Base-by-base conservation (phyloP, 257 asterid genomes). In the Solanum appendiculatum region DNA sequence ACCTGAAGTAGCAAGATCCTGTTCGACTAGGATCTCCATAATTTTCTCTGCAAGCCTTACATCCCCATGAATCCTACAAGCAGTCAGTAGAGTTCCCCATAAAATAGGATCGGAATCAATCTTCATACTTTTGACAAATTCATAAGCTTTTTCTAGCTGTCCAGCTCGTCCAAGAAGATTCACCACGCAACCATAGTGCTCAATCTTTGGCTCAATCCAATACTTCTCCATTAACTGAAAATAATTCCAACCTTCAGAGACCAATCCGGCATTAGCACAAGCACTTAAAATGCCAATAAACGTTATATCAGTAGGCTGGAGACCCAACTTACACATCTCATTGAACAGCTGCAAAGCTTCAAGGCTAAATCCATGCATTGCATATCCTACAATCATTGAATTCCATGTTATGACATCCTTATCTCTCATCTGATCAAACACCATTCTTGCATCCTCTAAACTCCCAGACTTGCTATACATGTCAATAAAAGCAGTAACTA, bases 391-490 rank as follows among this genome's bases (percentile, higher is more conserved):
- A 87, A 87, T 89, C 88, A 89, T 89, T 6, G 91, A 87, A 85
- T 89, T 89, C 89, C 89, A 89, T 1, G 85, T 77, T 20, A 89
- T 87, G 31, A 87, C 89, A 78, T 89, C 91, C 89, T 87, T 87
- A 60, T 48, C 70, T 48, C 20, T 87, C 83, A 89, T 86, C 33
- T 84, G 81, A 87, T 87, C 88, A 84, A 89, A 89, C 69, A 89
- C 89, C 85, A 78, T 64, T 40, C 91, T 86, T 60, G 91, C 91
- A 31, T 80, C 88, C 86, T 89, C 85, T 82, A 89, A 78, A 88
- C 90, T 90, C 42, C 91, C 91, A 9, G 88, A 90, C 82, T 88
- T 90, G 87, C 88, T 83, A 74, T 90, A 90, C 91, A 90, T 90
- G 85, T 90, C 91, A 48, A 90, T 83, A 80, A 90, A 74, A n/a